Conservation (phyloP, 2,329 filamentous ascomycete genomes). For the Fusarium ambrosium region DNA sequence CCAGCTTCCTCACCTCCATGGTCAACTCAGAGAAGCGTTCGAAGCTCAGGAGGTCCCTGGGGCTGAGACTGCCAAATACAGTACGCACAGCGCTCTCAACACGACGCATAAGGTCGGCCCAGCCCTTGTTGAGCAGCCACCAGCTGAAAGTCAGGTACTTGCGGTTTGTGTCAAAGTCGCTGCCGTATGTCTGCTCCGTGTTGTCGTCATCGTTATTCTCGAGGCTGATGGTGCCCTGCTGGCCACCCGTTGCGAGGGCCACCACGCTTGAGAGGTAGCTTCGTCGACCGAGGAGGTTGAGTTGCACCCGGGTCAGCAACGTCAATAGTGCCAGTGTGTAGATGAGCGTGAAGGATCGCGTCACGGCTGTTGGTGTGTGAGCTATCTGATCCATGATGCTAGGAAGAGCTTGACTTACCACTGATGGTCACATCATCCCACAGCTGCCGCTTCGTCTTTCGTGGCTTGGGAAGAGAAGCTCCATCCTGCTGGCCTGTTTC, state of each 20-base stretch:
- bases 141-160: conserved; percentile 97
- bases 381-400: not conserved
- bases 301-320: conserved; percentile 92
- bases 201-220: conserved; percentile 95
- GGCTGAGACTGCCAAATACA: conserved; percentile 89
- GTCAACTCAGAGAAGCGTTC: conserved; percentile 84
- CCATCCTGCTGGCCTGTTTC: conserved; percentile 56
- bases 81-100: conserved; percentile 90
- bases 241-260: conserved; percentile 82
- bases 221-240: conserved; percentile 83
- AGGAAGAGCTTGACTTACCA: conserved; percentile 69
- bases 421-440: conserved; percentile 99
- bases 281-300: conserved; percentile 94
- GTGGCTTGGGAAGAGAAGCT: conserved; percentile 61
- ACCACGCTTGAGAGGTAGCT: conserved; percentile 98
- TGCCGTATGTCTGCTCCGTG: conserved; percentile 84
- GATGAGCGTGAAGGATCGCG: conserved; percentile 89
- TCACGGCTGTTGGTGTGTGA: conserved; percentile 74
- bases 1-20: conserved; percentile 83
- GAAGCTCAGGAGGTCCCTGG: conserved; percentile 87
- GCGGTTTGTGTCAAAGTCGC: conserved; percentile 95
- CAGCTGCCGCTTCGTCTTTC: conserved; percentile 89
- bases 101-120: conserved; percentile 83
- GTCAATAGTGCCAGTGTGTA: conserved; percentile 92
- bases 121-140: conserved; percentile 95